A percentile compares a stretch with the other conserved stretches of the same genome.
phyloP scores from a whole-genome alignment of 2,329 filamentous ascomycete species.

The Davidsoniella virescens region DNA sequence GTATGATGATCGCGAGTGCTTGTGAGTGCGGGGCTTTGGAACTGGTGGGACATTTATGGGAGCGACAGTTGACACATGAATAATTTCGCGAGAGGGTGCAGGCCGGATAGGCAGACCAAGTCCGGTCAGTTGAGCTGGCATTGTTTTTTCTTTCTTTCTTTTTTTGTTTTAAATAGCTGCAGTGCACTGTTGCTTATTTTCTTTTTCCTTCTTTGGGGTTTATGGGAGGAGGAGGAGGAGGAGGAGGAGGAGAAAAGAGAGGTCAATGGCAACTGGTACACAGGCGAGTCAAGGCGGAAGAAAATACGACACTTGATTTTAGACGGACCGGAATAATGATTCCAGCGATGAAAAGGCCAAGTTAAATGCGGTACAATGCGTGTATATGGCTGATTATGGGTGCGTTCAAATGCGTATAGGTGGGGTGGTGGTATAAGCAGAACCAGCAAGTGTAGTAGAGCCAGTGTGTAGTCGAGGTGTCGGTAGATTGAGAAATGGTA shows the following conservation, averaged over 20 bases:
- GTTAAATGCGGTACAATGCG: neutral
- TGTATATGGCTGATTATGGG: neutral
- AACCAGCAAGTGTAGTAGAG: no score
- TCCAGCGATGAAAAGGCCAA: no score
- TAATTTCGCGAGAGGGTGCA: slow-evolving; percentile 18
- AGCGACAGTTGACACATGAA: slow-evolving; percentile 11
- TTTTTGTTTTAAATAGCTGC: neutral
- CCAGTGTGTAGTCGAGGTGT: no score
- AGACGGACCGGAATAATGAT: no score
- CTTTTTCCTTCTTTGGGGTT: neutral
- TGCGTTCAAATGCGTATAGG: neutral
- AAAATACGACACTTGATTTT: neutral
- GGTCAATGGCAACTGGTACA: no score
- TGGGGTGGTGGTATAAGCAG: neutral
- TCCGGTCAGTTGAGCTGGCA: slow-evolving; percentile 22
- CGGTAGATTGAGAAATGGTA: no score
- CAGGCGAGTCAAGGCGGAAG: neutral
- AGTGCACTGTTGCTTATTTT: neutral
- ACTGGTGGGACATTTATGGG: slow-evolving; percentile 8
- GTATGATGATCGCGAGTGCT: slow-evolving; percentile 46
- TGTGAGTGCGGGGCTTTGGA: slow-evolving; percentile 27
- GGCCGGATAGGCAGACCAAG: slow-evolving; percentile 21
- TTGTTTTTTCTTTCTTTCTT: slow-evolving; percentile 11
- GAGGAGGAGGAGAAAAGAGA: no score
- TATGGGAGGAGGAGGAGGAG: neutral